phyloP scores from a whole-genome alignment of 768 basidiomycete genomes.

The Boletus tylopilopsis region DNA sequence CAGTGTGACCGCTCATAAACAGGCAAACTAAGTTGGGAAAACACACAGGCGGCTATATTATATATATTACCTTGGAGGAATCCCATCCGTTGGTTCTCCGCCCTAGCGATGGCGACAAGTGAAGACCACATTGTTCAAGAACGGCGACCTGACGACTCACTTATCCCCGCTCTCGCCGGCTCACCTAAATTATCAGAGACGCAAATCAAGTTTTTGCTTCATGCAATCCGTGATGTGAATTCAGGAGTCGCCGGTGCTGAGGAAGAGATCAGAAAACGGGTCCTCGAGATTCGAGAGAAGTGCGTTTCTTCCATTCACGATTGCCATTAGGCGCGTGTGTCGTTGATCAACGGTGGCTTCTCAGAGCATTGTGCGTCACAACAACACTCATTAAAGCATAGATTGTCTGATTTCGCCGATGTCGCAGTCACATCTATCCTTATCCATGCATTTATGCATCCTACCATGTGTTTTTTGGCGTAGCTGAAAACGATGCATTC shows the following conservation, averaged over 20 bases:
- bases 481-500: not conserved
- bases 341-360: not conserved
- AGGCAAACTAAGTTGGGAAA: too few species aligned
- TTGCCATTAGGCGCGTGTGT: not conserved
- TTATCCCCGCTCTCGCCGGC: not conserved
- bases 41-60: too few species aligned
- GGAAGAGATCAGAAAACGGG: not conserved
- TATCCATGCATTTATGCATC: not conserved
- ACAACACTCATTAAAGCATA: not conserved
- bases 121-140: slow-evolving; percentile 4
- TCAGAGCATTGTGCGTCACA: not conserved
- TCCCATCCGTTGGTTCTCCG: too few species aligned
- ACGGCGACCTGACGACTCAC: not conserved
- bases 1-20: too few species aligned
- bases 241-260: not conserved
- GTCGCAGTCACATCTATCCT: not conserved
- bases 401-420: not conserved
- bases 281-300: not conserved
- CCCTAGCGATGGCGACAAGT: not conserved
- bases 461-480: not conserved
- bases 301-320: not conserved
- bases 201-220: not conserved
- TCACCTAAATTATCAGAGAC: not conserved
- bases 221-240: not conserved
- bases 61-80: too few species aligned